Base-by-base conservation (phyloP, 805 yeast genomes). In the Starmerella scarabaei region DNA sequence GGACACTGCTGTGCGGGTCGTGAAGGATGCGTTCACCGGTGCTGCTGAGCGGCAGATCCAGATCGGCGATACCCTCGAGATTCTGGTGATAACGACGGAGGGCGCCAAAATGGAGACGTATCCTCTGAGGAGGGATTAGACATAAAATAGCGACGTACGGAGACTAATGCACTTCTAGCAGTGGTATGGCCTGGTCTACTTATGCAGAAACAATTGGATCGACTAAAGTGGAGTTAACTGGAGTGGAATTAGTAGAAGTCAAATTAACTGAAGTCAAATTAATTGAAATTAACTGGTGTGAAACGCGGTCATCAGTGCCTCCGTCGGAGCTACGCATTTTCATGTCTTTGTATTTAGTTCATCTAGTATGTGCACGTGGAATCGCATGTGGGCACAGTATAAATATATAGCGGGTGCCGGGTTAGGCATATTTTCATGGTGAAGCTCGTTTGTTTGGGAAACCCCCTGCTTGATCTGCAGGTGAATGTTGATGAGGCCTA, bases 41-140 rank as follows among this genome's bases (percentile, higher is more conserved):
- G 98, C 95, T 17, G 88, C 97, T 16, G 98, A 91, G 65, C 80
- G 98, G 71, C 97, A 91, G 63, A 91, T 91, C 53, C 93, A 86
- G 52, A 97, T 91, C 38, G 98, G 98, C 67, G 98, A 91, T 66
- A 93, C 91, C 5, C 70, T 91, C 48, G 94, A 91, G 62, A 78
- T 91, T 36, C 66, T 80, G 49, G 81, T 91, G 52, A 86, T 88
- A 43, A 84, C 96, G 12, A 86, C 85, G 59, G 94, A 85, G 19
- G 98, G 98, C 37, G 82, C 84, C 36, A 72, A 78, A 64, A 76
- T 72, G 32, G 93, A 83, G 59, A 79, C 73, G 62, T 80, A 65
- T 59, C 93, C 93, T 43, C 69, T 91, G 60, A 84, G 91, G 72
- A 77, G 80, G 60, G 97, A 88, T 67, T 88, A 64, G 24, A 14